Evolutionary conservation across 345 rosid species (phyloP), one percentile per base, ranked within the genome.

Genomic region (Eucalyptus rudis): DNA sequence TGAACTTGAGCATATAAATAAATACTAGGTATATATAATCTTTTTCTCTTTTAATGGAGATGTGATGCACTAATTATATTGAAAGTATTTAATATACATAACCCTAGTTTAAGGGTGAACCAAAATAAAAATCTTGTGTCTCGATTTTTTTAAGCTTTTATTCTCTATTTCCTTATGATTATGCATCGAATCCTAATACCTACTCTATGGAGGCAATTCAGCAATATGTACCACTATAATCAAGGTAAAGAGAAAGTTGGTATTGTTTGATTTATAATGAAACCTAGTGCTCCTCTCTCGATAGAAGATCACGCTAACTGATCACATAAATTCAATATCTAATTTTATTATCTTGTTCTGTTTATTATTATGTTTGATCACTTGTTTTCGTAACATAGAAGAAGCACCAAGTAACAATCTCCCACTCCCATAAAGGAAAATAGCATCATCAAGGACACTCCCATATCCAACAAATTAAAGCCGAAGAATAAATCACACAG

Each of bases 311-410:
- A 25, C 0, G 0, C 15, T 3, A 0, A 25, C 1, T 12, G 3
- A 58, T 62, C 16, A 62, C 33, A 29, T 15, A n/a, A 14, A 64
- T 64, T 15, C 3, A 64, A n/a, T n/a, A 14, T 64, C 3, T 8
- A 8, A 66, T n/a, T 4, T 4, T 2, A 66, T 0, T n/a, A 4
- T 8, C 1, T 31, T 68, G 22, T 31, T 31, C 0, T 31, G 1
- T 16, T 68, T 8, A 31, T 2, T 16, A 17, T 68, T 31, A 20
- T 68, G 24, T 31, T 31, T 31, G 43, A 31, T 68, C 1, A 20
- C 79, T 4, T 31, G 24, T 68, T 68, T 19, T 5, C 0, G 22
- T 24, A 68, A 68, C 22, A 8, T 16, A 3, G 11, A 29, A 29
- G 71, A n/a, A 13, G 5, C 13, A 8, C 2, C 43, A 2, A 66